Conservation (phyloP, 2,329 filamentous ascomycete species). For the Talaromyces sp. region DNA sequence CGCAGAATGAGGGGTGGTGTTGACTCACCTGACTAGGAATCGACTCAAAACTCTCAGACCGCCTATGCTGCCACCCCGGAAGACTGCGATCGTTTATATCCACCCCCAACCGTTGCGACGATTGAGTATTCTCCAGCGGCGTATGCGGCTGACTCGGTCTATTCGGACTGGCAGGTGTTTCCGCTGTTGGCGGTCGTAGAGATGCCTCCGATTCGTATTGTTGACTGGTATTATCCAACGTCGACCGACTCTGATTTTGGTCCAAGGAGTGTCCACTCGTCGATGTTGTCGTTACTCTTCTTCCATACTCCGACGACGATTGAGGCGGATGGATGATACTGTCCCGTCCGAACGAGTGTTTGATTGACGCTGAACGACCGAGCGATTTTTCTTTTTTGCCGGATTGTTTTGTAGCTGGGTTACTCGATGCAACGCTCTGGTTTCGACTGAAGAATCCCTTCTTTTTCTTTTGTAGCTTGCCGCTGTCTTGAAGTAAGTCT, state of each 20-base stretch:
- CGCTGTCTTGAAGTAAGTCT: constrained; percentile 20
- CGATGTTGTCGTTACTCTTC: not conserved
- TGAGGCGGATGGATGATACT: not conserved
- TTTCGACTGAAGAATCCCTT: constrained; percentile 21
- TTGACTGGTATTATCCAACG: not conserved
- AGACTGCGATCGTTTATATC: constrained; percentile 21
- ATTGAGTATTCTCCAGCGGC: constrained; percentile 22
- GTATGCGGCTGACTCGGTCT: constrained; percentile 12
- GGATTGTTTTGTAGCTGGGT: constrained; percentile 4
- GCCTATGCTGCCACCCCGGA: constrained; percentile 24
- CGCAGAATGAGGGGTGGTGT: not conserved
- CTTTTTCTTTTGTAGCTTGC: constrained; percentile 21
- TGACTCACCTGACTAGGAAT: constrained; percentile 25
- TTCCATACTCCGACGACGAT: constrained; percentile 8
- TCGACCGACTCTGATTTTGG: not conserved
- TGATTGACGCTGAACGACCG: constrained; percentile 15
- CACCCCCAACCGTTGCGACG: constrained; percentile 23
- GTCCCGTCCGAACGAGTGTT: constrained; percentile 12
- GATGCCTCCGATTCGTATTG: not conserved
- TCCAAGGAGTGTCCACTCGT: not conserved
- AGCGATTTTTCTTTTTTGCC: constrained; percentile 10
- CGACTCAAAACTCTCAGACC: constrained; percentile 24
- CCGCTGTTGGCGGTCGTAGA: constrained; percentile 9
- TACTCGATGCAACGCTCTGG: constrained; percentile 19
- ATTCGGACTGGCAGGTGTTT: constrained; percentile 12